phyloP scores from a whole-genome alignment of 352 stramenopile genomes.

The Phytophthora citrophthora region DNA sequence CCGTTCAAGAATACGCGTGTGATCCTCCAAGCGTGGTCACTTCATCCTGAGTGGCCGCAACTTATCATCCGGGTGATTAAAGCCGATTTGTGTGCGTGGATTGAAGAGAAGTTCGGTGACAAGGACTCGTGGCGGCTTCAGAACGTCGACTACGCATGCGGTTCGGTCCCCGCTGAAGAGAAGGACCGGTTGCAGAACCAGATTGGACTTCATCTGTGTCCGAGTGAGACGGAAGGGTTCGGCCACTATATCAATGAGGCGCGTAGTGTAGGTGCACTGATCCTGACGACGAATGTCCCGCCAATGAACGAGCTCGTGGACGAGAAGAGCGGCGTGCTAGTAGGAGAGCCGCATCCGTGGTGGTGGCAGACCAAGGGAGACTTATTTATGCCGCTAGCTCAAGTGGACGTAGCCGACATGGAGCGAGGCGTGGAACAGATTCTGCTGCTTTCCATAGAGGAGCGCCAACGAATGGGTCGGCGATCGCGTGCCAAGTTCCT shows the following conservation, averaged over 20 bases:
- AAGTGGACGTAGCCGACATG: constrained; percentile 68
- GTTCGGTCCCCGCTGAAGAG: constrained; percentile 53
- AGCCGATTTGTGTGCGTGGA: constrained; percentile 66
- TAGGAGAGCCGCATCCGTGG: constrained; percentile 60
- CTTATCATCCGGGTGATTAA: constrained; percentile 78
- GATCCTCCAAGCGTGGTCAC: constrained; percentile 70
- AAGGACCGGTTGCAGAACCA: constrained; percentile 76
- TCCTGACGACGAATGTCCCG: constrained; percentile 78
- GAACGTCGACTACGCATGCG: constrained; percentile 84
- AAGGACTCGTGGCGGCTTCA: constrained; percentile 54
- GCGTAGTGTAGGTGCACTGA: constrained; percentile 71
- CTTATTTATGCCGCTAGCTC: constrained; percentile 82
- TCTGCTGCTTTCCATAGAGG: constrained; percentile 71
- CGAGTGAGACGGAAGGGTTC: constrained; percentile 82
- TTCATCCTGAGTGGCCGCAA: constrained; percentile 76
- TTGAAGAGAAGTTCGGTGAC: constrained; percentile 60
- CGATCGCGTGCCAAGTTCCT: constrained; percentile 74
- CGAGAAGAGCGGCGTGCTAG: constrained; percentile 68
- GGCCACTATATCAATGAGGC: constrained; percentile 90
- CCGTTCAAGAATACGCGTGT: constrained; percentile 83
- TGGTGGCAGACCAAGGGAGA: constrained; percentile 87
- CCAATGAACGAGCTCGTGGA: constrained; percentile 90
- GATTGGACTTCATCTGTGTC: constrained; percentile 79
- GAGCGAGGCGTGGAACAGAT: constrained; percentile 73
- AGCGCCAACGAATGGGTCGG: constrained; percentile 76